Base-by-base conservation (phyloP, 306 rosid genomes). In the Elaeagnus macrophylla region DNA sequence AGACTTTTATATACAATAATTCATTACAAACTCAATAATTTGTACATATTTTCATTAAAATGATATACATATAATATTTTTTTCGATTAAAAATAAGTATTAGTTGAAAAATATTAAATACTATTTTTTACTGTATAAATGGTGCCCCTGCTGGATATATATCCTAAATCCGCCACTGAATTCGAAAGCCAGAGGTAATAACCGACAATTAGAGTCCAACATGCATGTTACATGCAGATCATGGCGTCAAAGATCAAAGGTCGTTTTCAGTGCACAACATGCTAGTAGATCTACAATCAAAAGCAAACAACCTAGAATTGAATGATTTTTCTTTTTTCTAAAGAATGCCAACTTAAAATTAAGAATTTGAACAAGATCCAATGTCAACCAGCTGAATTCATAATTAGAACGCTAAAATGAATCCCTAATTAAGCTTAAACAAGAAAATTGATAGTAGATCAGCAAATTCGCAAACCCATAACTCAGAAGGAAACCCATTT, bases 111-210 rank as follows among this genome's bases (percentile, higher is more conserved):
- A n/a, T n/a, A n/a, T n/a, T n/a, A n/a, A n/a, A n/a, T n/a, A n/a
- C n/a, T n/a, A n/a, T n/a, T n/a, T n/a, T n/a, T n/a, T n/a, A n/a
- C n/a, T n/a, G n/a, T n/a, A n/a, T n/a, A n/a, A n/a, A n/a, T 19
- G 25, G 57, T 15, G 66, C 66, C 50, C 51, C 51, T 19, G n/a
- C 39, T 42, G 25, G 17, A 20, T 1, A 53, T 8, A 57, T 38
- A 45, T 16, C n/a, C 40, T 61, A 56, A 82, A 82, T 76, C 89
- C 66, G n/a, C n/a, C n/a, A n/a, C n/a, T n/a, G n/a, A n/a, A n/a
- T n/a, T 25, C 32, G 4, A 25, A 63, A 58, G 1, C 56, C 57
- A 10, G 54, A 62, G 44, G 47, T 61, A 62, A 35, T 53, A 13
- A 55, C 43, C 51, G 40, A 62, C 53, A 18, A 67, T 17, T 37